Evolutionary conservation across 345 rosid species (phyloP).

Genomic region (Boechera stricta): DNA sequence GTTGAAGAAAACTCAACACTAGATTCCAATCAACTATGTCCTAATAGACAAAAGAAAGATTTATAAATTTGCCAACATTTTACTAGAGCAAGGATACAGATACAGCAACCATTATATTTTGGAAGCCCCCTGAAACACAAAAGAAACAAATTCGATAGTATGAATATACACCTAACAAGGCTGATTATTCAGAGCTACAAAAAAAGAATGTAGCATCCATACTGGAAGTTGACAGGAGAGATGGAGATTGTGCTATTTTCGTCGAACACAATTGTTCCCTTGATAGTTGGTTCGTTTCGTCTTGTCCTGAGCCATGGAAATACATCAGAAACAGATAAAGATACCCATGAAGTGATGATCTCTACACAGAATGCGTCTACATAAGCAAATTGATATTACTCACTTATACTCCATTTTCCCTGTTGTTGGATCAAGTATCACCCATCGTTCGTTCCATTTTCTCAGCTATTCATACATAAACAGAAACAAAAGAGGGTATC

Average conservation of each 20-base stretch:
- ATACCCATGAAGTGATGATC: slow-evolving; percentile 18
- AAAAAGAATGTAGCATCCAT: slow-evolving; percentile 43
- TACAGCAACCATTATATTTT: slow-evolving; percentile 92
- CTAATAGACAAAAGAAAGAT: slow-evolving; percentile 10
- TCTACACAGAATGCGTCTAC: slow-evolving; percentile 16
- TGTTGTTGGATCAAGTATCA: slow-evolving; percentile 92
- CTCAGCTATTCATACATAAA: slow-evolving; percentile 61
- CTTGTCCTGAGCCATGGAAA: slow-evolving; percentile 60
- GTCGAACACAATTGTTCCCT: slow-evolving; percentile 82
- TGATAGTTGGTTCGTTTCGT: slow-evolving; percentile 85
- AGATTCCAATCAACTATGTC: slow-evolving; percentile 3
- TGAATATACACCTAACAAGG: slow-evolving; percentile 6
- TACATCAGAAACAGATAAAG: neutral
- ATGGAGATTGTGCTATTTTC: slow-evolving; percentile 84
- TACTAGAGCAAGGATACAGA: slow-evolving; percentile 76
- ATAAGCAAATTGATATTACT: slow-evolving; percentile 40
- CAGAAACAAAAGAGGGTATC: slow-evolving; percentile 17
- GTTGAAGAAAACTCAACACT: slow-evolving; percentile 52
- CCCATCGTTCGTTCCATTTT: slow-evolving; percentile 99
- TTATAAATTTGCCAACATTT: neutral
- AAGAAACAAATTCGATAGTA: slow-evolving; percentile 27
- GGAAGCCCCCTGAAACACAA: slow-evolving; percentile 82
- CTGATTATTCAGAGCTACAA: neutral
- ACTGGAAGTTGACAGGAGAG: slow-evolving; percentile 98
- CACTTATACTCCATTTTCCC: slow-evolving; percentile 97